These are phyloP conservation scores for Ganoderma resinaceum DNA, from an alignment of 1,284 basidiomycete species.

Conservation along the genomic window DNA sequence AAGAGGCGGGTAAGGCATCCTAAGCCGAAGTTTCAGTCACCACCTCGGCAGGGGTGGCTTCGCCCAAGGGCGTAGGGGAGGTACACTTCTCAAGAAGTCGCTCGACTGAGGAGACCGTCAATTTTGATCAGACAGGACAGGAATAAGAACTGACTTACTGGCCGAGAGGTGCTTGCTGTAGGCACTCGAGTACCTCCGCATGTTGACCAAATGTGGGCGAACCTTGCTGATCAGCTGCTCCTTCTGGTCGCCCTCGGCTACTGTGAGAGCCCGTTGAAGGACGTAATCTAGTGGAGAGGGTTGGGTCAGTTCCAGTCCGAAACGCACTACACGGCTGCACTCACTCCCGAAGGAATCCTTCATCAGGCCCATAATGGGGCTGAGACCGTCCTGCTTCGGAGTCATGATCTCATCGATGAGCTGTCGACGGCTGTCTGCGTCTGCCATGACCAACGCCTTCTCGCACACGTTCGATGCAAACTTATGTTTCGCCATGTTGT, in stretches of 20 bases:
- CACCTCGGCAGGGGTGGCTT: constrained; percentile 14
- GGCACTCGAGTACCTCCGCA: constrained; percentile 74
- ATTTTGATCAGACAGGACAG: constrained; percentile 14
- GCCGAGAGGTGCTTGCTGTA: constrained; percentile 83
- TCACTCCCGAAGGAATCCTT: constrained; percentile 90
- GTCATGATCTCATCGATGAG: constrained; percentile 87
- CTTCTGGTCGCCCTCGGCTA: constrained; percentile 78
- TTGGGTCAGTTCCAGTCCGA: neutral
- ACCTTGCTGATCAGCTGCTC: constrained; percentile 68
- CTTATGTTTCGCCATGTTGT: constrained; percentile 88
- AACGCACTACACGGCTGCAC: constrained; percentile 39
- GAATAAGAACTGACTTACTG: constrained; percentile 55
- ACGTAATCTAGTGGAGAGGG: constrained; percentile 72
- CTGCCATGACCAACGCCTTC: constrained; percentile 82
- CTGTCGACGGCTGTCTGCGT: constrained; percentile 64
- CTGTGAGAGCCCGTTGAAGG: constrained; percentile 75
- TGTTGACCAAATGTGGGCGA: constrained; percentile 69
- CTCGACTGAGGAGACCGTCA: constrained; percentile 57
- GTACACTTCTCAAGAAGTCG: constrained; percentile 61
- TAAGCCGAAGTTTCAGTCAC: constrained; percentile 28
- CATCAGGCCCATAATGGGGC: constrained; percentile 81
- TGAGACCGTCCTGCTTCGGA: constrained; percentile 65
- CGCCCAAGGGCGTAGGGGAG: constrained; percentile 8
- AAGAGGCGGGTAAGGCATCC: constrained; percentile 14
- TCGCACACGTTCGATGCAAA: constrained; percentile 98